Conservation (phyloP, 2,329 filamentous ascomycete genomes). For the Talaromyces piceae region DNA sequence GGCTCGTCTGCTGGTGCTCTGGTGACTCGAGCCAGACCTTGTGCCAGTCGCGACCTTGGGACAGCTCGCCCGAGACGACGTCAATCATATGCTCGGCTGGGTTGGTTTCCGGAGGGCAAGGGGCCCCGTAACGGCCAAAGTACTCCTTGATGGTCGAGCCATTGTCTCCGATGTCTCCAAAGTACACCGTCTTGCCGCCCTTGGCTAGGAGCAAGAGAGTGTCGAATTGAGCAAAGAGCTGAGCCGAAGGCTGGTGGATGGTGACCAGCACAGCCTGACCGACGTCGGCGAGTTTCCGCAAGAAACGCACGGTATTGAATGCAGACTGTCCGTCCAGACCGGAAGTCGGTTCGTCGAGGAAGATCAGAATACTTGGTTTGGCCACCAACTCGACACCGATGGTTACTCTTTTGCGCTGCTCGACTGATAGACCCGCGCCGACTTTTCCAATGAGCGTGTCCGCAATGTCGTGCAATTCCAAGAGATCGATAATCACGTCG, state of each 20-base stretch:
- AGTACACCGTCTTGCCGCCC: conserved; percentile 65
- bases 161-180: conserved; percentile 59
- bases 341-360: conserved; percentile 64
- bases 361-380: conserved; percentile 59
- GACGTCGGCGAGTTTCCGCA: conserved; percentile 56
- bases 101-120: conserved; percentile 55
- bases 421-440: conserved; percentile 47
- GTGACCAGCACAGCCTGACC: conserved; percentile 65
- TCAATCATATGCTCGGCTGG: conserved; percentile 54
- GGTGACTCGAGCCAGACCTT: conserved; percentile 61
- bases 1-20: conserved; percentile 49
- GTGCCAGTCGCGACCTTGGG: conserved; percentile 57
- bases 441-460: conserved; percentile 52
- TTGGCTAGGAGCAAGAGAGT: conserved; percentile 60
- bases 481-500: conserved; percentile 55
- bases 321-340: conserved; percentile 62
- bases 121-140: conserved; percentile 56
- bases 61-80: conserved; percentile 41
- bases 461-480: conserved; percentile 56
- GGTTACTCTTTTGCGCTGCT: conserved; percentile 61
- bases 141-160: conserved; percentile 58
- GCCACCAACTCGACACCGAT: conserved; percentile 66
- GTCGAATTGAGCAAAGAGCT: conserved; percentile 63
- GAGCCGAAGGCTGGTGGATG: conserved; percentile 61
- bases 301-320: conserved; percentile 58